Base-by-base conservation (phyloP, 2,329 filamentous ascomycete genomes). In the Paramyrothecium roridum region DNA sequence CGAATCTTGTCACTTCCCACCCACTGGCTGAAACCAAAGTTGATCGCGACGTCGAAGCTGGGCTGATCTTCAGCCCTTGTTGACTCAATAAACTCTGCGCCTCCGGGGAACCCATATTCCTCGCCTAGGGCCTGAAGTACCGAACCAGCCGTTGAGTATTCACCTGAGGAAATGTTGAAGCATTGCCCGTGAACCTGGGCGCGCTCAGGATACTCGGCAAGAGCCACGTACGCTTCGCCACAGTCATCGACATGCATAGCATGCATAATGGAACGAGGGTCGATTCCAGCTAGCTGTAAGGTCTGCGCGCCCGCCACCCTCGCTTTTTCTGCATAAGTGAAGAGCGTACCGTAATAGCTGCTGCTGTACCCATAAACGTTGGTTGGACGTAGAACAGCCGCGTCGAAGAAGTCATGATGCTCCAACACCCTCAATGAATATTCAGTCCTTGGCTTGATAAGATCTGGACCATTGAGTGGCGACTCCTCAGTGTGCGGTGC, bases 171-270 rank as follows among this genome's bases (percentile, higher is more conserved):
- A 45, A 81, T 73, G 59, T 81, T 81, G 58, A 76, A 80, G 4
- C 62, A 69, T 54, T 78, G 67, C 0, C 73, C 75, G 3, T 60
- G 63, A 1, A 80, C 66, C 1, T 60, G 63, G 1, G 37, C 50
- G 20, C 70, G 66, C 12, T 67, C 57, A 2, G 57, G 16, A n/a
- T 77, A 67, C 23, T 67, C 63, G 0, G 76, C 78, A 2, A 81
- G 65, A 1, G 75, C 68, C 3, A 80, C 64, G 55, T 81, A 82
- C 0, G 76, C 77, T 17, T 77, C 73, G 2, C 65, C 78, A 49
- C 77, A 80, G 57, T 81, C 79, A 57, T 81, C 78, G 13, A 81
- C 69, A 56, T 81, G 78, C 40, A 74, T 68, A 3, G 72, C 74
- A 55, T 81, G 78, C 57, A 78, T 63, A 33, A 80, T 74, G 16